Percentiles rank a stretch among this genome's conserved stretches.
Conservation (phyloP, 2,329 filamentous ascomycete species). For the Colletotrichum musae region DNA sequence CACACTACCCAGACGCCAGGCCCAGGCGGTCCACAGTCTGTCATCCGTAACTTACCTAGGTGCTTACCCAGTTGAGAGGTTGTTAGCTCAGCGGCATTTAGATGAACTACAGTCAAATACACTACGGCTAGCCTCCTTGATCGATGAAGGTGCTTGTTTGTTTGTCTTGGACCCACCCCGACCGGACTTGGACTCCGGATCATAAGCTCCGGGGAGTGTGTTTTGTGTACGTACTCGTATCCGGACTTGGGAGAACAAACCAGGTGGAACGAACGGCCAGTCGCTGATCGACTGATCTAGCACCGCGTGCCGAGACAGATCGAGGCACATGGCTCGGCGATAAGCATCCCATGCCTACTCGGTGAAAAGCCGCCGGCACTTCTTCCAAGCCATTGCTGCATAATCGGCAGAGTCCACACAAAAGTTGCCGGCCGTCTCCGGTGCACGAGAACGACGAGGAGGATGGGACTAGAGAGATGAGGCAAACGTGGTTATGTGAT, state of each 20-base stretch:
- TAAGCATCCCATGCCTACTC: not conserved
- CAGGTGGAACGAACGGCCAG: not conserved
- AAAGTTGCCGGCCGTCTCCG: too few relatives aligned
- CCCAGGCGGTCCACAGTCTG: too few relatives aligned
- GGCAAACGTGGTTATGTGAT: too few relatives aligned
- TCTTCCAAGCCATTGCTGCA: too few relatives aligned
- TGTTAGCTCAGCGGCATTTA: too few relatives aligned
- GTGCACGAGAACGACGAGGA: too few relatives aligned
- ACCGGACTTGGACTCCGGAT: slow-evolving; percentile 8
- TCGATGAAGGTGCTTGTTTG: not conserved
- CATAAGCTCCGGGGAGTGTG: slow-evolving; percentile 20
- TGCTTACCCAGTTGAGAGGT: too few relatives aligned
- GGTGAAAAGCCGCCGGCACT: too few relatives aligned
- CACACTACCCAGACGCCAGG: not conserved
- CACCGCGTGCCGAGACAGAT: not conserved
- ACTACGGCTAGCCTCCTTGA: not conserved
- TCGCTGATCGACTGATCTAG: too few relatives aligned
- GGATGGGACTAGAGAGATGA: too few relatives aligned
- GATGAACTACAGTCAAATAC: slow-evolving; percentile 1
- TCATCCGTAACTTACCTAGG: too few relatives aligned
- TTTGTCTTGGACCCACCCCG: not conserved
- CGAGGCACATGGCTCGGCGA: slow-evolving; percentile 2
- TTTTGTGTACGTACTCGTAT: not conserved
- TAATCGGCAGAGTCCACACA: too few relatives aligned
- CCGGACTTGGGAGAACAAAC: not conserved